Base-by-base conservation (phyloP, 345 rosid species). In the Boechera stricta region DNA sequence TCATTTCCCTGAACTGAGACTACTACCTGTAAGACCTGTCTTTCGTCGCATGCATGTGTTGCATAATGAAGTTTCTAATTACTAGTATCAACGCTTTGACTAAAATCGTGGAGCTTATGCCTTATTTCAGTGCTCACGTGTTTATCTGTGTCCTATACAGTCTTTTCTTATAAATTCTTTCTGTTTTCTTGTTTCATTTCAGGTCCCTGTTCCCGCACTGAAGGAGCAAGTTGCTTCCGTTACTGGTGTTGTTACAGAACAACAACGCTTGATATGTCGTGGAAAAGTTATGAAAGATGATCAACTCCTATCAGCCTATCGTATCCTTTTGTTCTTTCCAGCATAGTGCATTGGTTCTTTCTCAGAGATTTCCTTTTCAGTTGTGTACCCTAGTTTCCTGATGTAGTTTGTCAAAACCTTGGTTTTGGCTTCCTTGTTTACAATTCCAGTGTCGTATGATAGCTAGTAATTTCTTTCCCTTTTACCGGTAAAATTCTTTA, bases 151-250 rank as follows among this genome's bases (percentile, higher is more conserved):
- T 53, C 32, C 9, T 62, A 7, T 33, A 21, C 13, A 13, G 45
- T 36, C 3, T 39, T 65, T 64, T 29, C 73, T 35, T 33, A 58
- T 26, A 28, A 32, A 36, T 54, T n/a, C 41, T 10, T 56, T 76
- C 6, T 71, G 54, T 58, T 45, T 32, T 11, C 21, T 64, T 38
- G 18, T 65, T 28, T 33, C 15, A 15, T 45, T 79, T 64, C 75
- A 85, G 92, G 77, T 84, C 73, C 81, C 90, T n/a, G 86, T 86
- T 82, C 92, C 88, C 41, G 89, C 89, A 59, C 65, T 88, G 79
- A 88, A 81, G 71, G 92, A 88, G 69, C 89, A 85, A 68, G 78
- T 88, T 80, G 89, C 87, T 71, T 74, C 86, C 3, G 85, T 85
- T 44, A 84, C 87, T 28, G 87, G 92, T 18, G 85, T 86, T 10